phyloP scores from a whole-genome alignment of 2,329 filamentous ascomycete genomes.

The Trichoderma hamatum region DNA sequence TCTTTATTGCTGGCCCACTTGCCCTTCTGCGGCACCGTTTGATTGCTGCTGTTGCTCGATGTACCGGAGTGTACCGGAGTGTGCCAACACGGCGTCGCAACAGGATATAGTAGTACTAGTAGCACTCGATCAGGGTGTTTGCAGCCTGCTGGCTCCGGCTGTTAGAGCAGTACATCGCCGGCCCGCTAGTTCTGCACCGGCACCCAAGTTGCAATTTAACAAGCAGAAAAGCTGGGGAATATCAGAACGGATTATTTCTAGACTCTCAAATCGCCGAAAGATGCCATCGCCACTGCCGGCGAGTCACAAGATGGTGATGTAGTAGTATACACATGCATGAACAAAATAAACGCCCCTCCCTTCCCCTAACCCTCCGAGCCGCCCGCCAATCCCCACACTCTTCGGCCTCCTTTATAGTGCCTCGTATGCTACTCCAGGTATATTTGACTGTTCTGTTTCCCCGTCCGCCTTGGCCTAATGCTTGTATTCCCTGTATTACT shows the following conservation, averaged over 20 bases:
- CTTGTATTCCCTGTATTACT: not conserved
- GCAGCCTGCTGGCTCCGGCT: not conserved
- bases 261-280: not conserved
- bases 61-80: not conserved
- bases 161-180: not conserved
- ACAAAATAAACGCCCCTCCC: constrained; percentile 1
- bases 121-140: not conserved
- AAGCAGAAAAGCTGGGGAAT: not conserved
- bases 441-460: constrained; percentile 15
- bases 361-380: constrained; percentile 7
- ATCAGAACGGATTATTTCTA: not conserved
- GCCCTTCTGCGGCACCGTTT: constrained; percentile 22
- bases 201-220: constrained; percentile 1
- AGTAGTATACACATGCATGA: constrained; percentile 20
- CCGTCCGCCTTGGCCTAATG: constrained; percentile 9
- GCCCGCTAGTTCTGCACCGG: not conserved
- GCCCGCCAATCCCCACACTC: constrained; percentile 15
- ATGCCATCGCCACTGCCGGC: not conserved
- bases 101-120: not conserved
- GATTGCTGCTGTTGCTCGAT: not conserved
- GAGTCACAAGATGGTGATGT: constrained; percentile 17
- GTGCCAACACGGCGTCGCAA: not conserved
- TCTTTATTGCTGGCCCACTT: constrained; percentile 16
- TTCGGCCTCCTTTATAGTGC: not conserved
- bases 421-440: not conserved